Evolutionary conservation across 2,329 filamentous ascomycete genomes (phyloP).

Genomic region (Diaporthe nobilis): DNA sequence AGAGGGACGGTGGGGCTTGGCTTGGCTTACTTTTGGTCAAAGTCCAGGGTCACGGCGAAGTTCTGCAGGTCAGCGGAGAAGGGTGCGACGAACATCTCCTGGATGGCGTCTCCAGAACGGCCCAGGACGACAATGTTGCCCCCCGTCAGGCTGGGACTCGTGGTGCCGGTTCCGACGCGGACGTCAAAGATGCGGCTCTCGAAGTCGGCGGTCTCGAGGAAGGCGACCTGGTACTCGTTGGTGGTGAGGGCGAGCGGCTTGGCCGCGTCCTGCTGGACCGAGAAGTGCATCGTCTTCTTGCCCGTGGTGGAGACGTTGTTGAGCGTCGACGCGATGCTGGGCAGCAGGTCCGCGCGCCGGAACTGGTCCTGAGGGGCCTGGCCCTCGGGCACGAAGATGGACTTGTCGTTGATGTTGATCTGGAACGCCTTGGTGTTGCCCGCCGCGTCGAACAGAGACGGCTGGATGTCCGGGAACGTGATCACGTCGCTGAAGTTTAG

Average conservation of each 20-base stretch:
- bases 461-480: slow-evolving; percentile 40
- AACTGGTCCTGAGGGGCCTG: slow-evolving; percentile 59
- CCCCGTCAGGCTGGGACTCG: slow-evolving; percentile 47
- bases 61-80: slow-evolving; percentile 32
- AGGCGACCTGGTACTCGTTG: slow-evolving; percentile 58
- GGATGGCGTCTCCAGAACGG: slow-evolving; percentile 10
- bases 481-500: slow-evolving; percentile 42
- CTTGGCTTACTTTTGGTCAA: slow-evolving; percentile 32
- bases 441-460: slow-evolving; percentile 42
- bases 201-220: slow-evolving; percentile 43
- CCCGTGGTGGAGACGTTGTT: slow-evolving; percentile 58
- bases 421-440: slow-evolving; percentile 44
- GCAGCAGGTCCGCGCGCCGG: slow-evolving; percentile 60
- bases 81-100: slow-evolving; percentile 38
- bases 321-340: slow-evolving; percentile 52
- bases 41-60: slow-evolving; percentile 35
- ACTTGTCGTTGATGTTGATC: slow-evolving; percentile 52
- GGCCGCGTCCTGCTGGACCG: slow-evolving; percentile 56
- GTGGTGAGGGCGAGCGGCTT: slow-evolving; percentile 58
- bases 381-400: slow-evolving; percentile 56
- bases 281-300: slow-evolving; percentile 62
- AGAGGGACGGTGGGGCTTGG: neutral
- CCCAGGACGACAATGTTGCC: slow-evolving; percentile 45
- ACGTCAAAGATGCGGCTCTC: slow-evolving; percentile 42
- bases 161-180: slow-evolving; percentile 49